Percentiles rank a stretch among this genome's conserved stretches.
phyloP scores from a whole-genome alignment of 108 stramenopile species.

The Cyclotella kingstonii region DNA sequence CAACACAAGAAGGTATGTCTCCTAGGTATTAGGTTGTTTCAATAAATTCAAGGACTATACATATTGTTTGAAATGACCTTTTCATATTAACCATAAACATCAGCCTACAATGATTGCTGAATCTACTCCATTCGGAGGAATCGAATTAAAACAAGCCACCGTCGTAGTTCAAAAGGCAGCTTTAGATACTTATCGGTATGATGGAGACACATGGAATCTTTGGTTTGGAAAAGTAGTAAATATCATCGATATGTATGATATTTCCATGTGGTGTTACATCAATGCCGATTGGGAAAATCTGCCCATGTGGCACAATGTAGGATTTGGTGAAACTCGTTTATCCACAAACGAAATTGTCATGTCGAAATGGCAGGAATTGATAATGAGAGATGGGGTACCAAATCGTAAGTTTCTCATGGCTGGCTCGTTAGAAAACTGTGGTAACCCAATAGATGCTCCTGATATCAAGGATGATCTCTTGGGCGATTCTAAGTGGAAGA shows the following conservation, averaged over 20 bases:
- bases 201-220: slow-evolving; percentile 55
- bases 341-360: slow-evolving; percentile 54
- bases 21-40: not conserved
- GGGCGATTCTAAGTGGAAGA: slow-evolving; percentile 1
- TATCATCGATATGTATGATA: slow-evolving; percentile 71
- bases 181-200: slow-evolving; percentile 2
- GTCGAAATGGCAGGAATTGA: slow-evolving; percentile 57
- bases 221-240: slow-evolving; percentile 80
- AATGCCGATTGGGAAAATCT: slow-evolving; percentile 86
- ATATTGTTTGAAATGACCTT: not conserved
- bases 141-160: slow-evolving; percentile 49
- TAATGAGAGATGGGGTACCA: slow-evolving; percentile 35
- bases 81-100: not conserved
- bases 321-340: slow-evolving; percentile 85
- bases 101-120: slow-evolving; percentile 90
- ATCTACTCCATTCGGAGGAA: slow-evolving; percentile 88
- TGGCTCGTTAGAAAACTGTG: slow-evolving; percentile 45
- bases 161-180: slow-evolving; percentile 3
- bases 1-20: slow-evolving; percentile 29
- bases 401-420: slow-evolving; percentile 37
- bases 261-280: slow-evolving; percentile 91
- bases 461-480: not conserved
- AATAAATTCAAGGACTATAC: not conserved
- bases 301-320: slow-evolving; percentile 78
- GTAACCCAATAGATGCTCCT: not conserved